Base-by-base conservation (phyloP, 23 red algal species). In the Gracilaria domingensis region DNA sequence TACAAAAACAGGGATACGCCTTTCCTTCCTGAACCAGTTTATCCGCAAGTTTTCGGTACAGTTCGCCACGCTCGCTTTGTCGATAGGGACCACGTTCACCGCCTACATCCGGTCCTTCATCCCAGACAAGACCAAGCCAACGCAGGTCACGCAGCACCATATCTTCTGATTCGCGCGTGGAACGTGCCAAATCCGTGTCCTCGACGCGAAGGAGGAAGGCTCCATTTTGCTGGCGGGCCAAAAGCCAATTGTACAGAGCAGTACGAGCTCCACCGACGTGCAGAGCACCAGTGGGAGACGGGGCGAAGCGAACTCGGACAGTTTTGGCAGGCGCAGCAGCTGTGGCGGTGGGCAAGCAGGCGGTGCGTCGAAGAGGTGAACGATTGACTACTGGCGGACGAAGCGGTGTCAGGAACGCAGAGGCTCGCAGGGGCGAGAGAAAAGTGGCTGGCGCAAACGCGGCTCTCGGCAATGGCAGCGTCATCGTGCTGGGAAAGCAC, bases 251-350 rank as follows among this genome's bases (percentile, higher is more conserved):
- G 90, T 94, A 98, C 35, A 98, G 80, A 8, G 97, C 97, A 0
- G 97, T 98, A 60, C 97, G 91, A 34, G 97, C 97, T 38, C 97
- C 97, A 24, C 97, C 97, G 25, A 98, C 97, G 59, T 98, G 97
- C 12, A 98, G 85, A 14, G 93, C 69, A 20, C 97, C 97, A 20
- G 97, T 98, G 0, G 97, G 97, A 8, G 97, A 98, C 25, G 97
- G 97, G 12, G 97, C 97, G 69, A 98, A 98, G 51, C 97, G 93
- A 13, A 98, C 97, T 25, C 92, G 72, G 21, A 84, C 33, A 24
- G 69, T 47, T 48, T 66, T 81, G 16, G 74, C 53, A 12, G 86
- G 44, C 32, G 86, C 62, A 28, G 84, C 84, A 38, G 67, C 84
- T 76, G 66, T 87, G 64, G 84, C 84, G 0, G 20, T 32, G 9